phyloP scores from a whole-genome alignment of 805 yeast species.

The Teunomyces cretensis region DNA sequence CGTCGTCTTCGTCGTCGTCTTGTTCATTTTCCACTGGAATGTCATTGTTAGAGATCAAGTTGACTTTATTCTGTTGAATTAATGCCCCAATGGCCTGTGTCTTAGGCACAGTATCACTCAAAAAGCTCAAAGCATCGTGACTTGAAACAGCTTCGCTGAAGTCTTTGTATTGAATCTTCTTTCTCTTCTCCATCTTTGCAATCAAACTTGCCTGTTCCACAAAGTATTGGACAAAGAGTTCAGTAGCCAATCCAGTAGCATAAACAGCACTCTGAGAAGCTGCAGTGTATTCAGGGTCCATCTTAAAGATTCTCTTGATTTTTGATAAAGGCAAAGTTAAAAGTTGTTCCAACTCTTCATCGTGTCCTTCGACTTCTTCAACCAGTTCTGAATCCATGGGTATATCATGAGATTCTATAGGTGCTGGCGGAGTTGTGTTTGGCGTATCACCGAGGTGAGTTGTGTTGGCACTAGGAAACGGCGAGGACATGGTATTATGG shows the following conservation, averaged over 20 bases:
- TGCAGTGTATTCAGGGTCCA: slow-evolving; percentile 70
- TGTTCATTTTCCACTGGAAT: neutral
- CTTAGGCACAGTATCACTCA: slow-evolving; percentile 67
- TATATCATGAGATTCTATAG: slow-evolving; percentile 10
- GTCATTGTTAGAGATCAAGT: slow-evolving; percentile 11
- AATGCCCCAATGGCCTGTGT: slow-evolving; percentile 52
- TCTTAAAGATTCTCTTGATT: slow-evolving; percentile 68
- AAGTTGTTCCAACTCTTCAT: slow-evolving; percentile 6
- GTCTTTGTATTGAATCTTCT: slow-evolving; percentile 69
- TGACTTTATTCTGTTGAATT: slow-evolving; percentile 41
- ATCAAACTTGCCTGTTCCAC: slow-evolving; percentile 67
- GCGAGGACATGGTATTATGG: neutral
- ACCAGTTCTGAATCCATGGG: slow-evolving; percentile 8
- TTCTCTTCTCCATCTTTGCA: slow-evolving; percentile 65
- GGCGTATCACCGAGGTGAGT: slow-evolving; percentile 16
- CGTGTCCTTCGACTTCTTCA: slow-evolving; percentile 8
- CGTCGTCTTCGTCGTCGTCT: slow-evolving; percentile 6
- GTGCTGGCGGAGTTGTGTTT: slow-evolving; percentile 21
- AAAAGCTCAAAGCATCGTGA: slow-evolving; percentile 60
- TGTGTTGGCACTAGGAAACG: neutral
- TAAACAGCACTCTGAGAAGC: slow-evolving; percentile 73
- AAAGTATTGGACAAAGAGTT: slow-evolving; percentile 65
- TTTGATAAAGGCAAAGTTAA: slow-evolving; percentile 58
- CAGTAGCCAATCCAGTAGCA: slow-evolving; percentile 76
- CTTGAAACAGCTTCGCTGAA: slow-evolving; percentile 61